Conservation (phyloP, 2,329 filamentous ascomycete species). For the Colletotrichum nymphaeae region DNA sequence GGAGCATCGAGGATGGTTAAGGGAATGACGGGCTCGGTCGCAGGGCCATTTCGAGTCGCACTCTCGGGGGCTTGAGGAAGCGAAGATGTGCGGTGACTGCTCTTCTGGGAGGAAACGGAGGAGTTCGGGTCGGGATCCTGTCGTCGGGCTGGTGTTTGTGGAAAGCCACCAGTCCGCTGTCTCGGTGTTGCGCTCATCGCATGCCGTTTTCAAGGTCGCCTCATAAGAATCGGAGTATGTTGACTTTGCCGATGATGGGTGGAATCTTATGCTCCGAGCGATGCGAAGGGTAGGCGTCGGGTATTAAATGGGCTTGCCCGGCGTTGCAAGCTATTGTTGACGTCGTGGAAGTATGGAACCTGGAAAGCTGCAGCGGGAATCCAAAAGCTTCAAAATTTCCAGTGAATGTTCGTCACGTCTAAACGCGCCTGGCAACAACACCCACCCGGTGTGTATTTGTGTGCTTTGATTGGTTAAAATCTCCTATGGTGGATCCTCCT, state of each 20-base stretch:
- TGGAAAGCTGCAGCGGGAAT: conserved; percentile 7
- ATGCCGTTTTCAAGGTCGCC: conserved; percentile 57
- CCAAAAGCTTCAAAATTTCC: conserved; percentile 32
- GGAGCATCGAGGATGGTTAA: conserved; percentile 87
- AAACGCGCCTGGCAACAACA: conserved; percentile 45
- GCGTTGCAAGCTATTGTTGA: conserved; percentile 23
- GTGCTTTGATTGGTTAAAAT: conserved; percentile 6
- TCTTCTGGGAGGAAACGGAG: conserved; percentile 22
- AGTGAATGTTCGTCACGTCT: conserved; percentile 49
- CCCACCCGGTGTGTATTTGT: conserved; percentile 8
- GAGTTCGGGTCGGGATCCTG: conserved; percentile 40
- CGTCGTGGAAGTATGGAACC: conserved; percentile 15
- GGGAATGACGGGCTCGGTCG: conserved; percentile 77
- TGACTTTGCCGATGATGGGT: not conserved
- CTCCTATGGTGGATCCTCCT: not conserved
- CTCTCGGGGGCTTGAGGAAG: conserved; percentile 62
- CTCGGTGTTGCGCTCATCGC: conserved; percentile 87
- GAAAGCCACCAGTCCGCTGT: conserved; percentile 84
- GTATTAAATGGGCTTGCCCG: conserved; percentile 4
- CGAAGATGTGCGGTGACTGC: conserved; percentile 37
- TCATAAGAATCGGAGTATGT: conserved; percentile 25
- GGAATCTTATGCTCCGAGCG: not conserved
- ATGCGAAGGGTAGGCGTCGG: not conserved
- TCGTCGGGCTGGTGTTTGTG: conserved; percentile 72
- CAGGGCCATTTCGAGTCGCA: conserved; percentile 36